Conservation (phyloP, 345 rosid species). For the Clausena lansium region DNA sequence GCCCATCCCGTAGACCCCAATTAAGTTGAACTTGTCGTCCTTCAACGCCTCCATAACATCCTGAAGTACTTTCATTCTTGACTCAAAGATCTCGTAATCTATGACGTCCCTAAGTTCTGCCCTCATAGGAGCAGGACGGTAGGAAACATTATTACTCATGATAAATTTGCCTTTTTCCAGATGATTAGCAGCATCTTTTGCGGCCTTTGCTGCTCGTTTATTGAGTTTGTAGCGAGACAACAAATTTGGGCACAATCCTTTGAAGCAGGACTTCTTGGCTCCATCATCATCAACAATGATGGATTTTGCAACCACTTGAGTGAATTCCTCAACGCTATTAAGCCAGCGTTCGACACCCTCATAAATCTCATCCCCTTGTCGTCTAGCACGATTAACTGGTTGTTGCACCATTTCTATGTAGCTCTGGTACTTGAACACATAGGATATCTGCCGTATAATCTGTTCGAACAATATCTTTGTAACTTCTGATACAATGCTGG, state of each 20-base stretch:
- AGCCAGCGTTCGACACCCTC: background rate
- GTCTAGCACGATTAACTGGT: background rate
- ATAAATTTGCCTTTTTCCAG: background rate
- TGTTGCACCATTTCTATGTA: background rate
- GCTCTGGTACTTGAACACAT: no score
- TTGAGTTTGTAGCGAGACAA: background rate
- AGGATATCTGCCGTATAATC: no score
- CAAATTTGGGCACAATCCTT: background rate
- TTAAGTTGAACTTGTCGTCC: no score
- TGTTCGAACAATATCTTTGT: no score
- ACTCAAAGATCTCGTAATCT: no score
- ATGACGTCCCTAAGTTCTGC: no score
- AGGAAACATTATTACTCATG: background rate
- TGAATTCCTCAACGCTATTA: background rate
- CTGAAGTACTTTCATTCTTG: no score
- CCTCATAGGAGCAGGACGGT: background rate
- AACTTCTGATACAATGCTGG: no score
- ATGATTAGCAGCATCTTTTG: background rate
- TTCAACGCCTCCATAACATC: no score
- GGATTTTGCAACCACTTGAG: background rate
- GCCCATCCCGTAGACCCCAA: no score
- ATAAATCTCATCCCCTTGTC: constrained; percentile 6
- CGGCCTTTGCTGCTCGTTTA: background rate
- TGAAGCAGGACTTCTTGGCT: background rate
- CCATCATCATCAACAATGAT: background rate